phyloP scores from a whole-genome alignment of 2,329 filamentous ascomycete species.

The Stagonosporopsis tanaceti region DNA sequence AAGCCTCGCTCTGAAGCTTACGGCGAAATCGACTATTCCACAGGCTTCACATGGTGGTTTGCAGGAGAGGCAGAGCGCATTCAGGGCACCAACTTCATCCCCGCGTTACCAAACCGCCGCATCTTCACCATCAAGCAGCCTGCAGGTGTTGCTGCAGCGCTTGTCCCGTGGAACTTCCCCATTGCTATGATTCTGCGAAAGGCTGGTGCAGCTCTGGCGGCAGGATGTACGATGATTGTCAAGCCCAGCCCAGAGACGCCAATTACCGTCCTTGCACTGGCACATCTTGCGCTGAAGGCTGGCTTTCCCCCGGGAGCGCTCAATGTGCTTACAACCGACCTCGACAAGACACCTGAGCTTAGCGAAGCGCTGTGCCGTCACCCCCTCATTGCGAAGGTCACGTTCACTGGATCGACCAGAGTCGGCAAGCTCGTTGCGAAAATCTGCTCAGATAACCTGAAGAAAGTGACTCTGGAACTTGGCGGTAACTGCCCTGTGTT shows the following conservation, averaged over 20 bases:
- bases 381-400: slow-evolving; percentile 67
- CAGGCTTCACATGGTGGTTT: slow-evolving; percentile 65
- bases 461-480: slow-evolving; percentile 70
- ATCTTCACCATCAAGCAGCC: slow-evolving; percentile 79
- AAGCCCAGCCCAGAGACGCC: slow-evolving; percentile 54
- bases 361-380: slow-evolving; percentile 65
- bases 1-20: slow-evolving; percentile 62
- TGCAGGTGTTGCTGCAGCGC: slow-evolving; percentile 71
- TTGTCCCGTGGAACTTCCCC: slow-evolving; percentile 79
- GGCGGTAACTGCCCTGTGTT: slow-evolving; percentile 72
- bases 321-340: slow-evolving; percentile 67
- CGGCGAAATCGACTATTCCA: slow-evolving; percentile 62
- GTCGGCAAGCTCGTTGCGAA: slow-evolving; percentile 69
- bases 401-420: slow-evolving; percentile 66
- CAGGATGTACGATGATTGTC: slow-evolving; percentile 76
- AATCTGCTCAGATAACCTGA: slow-evolving; percentile 66
- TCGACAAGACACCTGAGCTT: slow-evolving; percentile 63
- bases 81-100: slow-evolving; percentile 67
- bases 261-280: slow-evolving; percentile 49
- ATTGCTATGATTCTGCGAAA: slow-evolving; percentile 74
- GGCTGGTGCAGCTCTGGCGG: slow-evolving; percentile 71
- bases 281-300: slow-evolving; percentile 50
- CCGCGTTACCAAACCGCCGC: slow-evolving; percentile 68
- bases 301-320: slow-evolving; percentile 66
- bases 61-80: slow-evolving; percentile 63